These are phyloP conservation scores for Sherardia arvensis DNA, from an alignment of 257 asterid species.

Conservation along the genomic window DNA sequence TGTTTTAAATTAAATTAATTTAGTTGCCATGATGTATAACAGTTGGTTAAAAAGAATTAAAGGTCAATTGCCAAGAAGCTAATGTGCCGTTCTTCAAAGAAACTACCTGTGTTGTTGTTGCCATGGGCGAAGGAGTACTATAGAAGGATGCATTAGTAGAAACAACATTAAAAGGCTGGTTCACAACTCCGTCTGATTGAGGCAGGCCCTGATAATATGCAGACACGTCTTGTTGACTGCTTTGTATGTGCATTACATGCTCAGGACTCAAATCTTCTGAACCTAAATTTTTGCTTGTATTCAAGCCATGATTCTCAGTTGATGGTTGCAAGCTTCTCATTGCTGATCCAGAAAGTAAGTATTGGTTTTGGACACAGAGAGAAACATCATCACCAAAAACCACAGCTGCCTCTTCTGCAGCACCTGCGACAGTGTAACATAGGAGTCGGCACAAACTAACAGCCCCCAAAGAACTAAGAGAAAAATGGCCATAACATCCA, in stretches of 20 bases:
- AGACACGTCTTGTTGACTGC: constrained; percentile 58
- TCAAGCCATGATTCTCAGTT: constrained; percentile 39
- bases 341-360: constrained; percentile 36
- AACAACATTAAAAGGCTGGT: constrained; percentile 47
- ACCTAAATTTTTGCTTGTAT: constrained; percentile 32
- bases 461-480: neutral
- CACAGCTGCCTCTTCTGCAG: constrained; percentile 80
- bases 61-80: neutral
- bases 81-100: neutral
- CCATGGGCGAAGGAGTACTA: constrained; percentile 87
- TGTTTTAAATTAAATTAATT: neutral
- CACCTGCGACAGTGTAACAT: constrained; percentile 38
- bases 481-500: neutral
- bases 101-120: constrained; percentile 60
- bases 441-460: neutral
- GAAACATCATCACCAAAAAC: constrained; percentile 83
- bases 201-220: constrained; percentile 48
- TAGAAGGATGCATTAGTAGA: constrained; percentile 52
- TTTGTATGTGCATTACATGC: constrained; percentile 43
- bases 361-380: constrained; percentile 61
- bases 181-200: constrained; percentile 26
- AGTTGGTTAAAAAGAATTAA: neutral
- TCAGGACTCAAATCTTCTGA: constrained; percentile 72
- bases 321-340: constrained; percentile 40
- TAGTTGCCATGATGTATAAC: neutral